A percentile compares a stretch with the other conserved stretches of the same genome.
phyloP scores from a whole-genome alignment of 2,329 filamentous ascomycete species.

The Microdochium trichocladiopsis region DNA sequence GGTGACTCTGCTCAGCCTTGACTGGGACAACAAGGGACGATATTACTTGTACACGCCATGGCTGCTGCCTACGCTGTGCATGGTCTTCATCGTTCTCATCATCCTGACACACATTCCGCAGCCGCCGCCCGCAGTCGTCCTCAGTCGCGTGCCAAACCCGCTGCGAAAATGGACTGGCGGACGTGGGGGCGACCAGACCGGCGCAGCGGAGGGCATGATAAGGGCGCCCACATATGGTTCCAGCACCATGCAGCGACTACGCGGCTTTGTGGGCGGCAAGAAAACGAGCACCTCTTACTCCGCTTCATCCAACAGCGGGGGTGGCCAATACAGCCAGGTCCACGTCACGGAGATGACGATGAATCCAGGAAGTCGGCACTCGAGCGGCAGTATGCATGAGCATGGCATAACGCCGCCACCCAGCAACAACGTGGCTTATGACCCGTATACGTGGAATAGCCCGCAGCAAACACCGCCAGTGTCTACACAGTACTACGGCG shows the following conservation, averaged over 20 bases:
- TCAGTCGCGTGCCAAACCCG: background rate
- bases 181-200: background rate
- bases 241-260: background rate
- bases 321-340: background rate
- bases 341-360: background rate
- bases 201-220: background rate
- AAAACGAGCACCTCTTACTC: background rate
- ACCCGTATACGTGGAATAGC: background rate
- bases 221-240: background rate
- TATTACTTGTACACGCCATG: slow-evolving; percentile 10
- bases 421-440: background rate
- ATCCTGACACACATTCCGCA: slow-evolving; percentile 12
- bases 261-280: background rate
- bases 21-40: slow-evolving; percentile 1
- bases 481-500: background rate
- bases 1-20: slow-evolving; percentile 8
- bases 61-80: slow-evolving; percentile 15
- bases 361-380: background rate
- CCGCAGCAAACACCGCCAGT: background rate
- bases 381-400: background rate
- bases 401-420: background rate
- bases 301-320: background rate
- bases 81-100: slow-evolving; percentile 14
- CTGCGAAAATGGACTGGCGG: background rate
- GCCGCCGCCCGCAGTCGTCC: slow-evolving; percentile 9